These are phyloP conservation scores for Pythium rhizo-oryzae DNA, from an alignment of 352 stramenopile genomes.

Conservation along the genomic window DNA sequence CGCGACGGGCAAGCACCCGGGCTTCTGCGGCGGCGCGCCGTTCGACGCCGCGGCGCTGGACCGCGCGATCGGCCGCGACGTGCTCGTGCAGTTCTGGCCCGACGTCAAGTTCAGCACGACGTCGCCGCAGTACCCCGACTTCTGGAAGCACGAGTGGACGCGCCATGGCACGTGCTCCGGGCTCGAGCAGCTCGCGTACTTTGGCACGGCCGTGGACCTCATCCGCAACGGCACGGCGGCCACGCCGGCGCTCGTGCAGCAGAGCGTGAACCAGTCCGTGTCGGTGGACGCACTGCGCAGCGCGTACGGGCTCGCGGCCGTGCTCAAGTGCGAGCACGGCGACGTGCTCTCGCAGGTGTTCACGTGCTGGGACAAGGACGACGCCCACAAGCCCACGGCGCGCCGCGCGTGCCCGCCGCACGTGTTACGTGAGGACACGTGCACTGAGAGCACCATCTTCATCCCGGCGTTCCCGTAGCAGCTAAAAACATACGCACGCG, in stretches of 20 bases:
- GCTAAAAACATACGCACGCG: not conserved
- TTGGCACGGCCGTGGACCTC: conserved; percentile 78
- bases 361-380: conserved; percentile 82
- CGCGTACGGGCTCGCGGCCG: conserved; percentile 40
- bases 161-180: conserved; percentile 94
- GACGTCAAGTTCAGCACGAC: conserved; percentile 75
- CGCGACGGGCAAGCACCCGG: conserved; percentile 62
- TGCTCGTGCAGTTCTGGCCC: conserved; percentile 83
- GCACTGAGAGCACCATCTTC: conserved; percentile 44
- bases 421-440: conserved; percentile 77
- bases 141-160: conserved; percentile 95
- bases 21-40: conserved; percentile 68
- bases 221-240: conserved; percentile 69
- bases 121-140: conserved; percentile 70
- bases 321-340: conserved; percentile 44
- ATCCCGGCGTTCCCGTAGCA: conserved; percentile 55
- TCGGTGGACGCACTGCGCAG: conserved; percentile 46
- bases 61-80: conserved; percentile 64
- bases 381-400: conserved; percentile 44
- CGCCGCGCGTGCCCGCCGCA: conserved; percentile 60
- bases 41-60: conserved; percentile 74
- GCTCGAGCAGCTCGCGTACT: conserved; percentile 85
- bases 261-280: conserved; percentile 58
- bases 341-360: conserved; percentile 73
- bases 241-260: conserved; percentile 64